Percentiles rank a stretch among this genome's conserved stretches.
Evolutionary conservation across 495 filamentous ascomycete species (phyloP).

Genomic region (Hypoxylon subgilvum): DNA sequence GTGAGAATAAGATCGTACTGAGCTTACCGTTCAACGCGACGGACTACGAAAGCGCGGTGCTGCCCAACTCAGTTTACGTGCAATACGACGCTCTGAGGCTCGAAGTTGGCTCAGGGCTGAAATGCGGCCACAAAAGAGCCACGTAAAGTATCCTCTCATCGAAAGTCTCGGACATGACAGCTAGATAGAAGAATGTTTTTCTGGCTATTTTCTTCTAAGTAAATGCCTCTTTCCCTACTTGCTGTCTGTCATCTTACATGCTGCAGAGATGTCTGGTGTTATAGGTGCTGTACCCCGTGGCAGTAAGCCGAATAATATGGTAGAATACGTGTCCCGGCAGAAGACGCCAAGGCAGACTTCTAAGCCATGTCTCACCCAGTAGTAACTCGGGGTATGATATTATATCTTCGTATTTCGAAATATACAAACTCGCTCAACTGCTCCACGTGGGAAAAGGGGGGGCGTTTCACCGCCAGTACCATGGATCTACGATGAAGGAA

Average conservation of each 20-base stretch:
- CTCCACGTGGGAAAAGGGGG: not conserved
- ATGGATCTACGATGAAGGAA: not conserved
- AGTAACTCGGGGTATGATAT: not conserved
- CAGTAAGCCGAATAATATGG: not conserved
- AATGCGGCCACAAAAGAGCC: constrained; percentile 19
- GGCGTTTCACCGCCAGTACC: not conserved
- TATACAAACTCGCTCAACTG: not conserved
- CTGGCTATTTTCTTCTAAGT: not conserved
- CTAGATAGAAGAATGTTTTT: constrained; percentile 3
- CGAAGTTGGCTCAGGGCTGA: constrained; percentile 46
- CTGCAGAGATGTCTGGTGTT: not conserved
- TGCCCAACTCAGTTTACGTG: constrained; percentile 59
- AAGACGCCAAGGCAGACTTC: not conserved
- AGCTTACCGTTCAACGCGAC: constrained; percentile 60
- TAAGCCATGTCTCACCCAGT: not conserved
- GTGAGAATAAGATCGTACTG: constrained; percentile 56
- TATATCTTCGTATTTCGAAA: not conserved
- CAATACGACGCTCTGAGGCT: constrained; percentile 65
- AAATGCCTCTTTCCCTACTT: not conserved
- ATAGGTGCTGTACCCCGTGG: not conserved
- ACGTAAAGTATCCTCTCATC: constrained; percentile 18
- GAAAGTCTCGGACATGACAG: not conserved
- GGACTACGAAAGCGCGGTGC: constrained; percentile 59
- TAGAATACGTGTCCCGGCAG: not conserved
- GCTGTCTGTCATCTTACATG: not conserved